Percentiles rank a stretch among this genome's conserved stretches.
Conservation (phyloP, 1,284 basidiomycete species). For the Pascua sp. region DNA sequence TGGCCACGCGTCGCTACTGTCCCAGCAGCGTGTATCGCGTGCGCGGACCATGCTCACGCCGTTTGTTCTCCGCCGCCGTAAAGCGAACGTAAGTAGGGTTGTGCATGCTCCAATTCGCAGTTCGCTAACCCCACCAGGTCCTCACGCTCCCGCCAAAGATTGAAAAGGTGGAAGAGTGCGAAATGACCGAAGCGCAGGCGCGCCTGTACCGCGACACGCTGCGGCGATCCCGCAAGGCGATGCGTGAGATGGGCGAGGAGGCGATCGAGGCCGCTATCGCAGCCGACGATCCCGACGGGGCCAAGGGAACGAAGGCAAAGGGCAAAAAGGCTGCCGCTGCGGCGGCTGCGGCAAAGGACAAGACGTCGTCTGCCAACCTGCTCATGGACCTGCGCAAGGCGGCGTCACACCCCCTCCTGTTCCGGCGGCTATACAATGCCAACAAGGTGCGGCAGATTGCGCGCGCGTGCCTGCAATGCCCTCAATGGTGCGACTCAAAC, state of each 20-base stretch:
- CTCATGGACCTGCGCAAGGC: conserved; percentile 96
- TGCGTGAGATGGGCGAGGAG: conserved; percentile 67
- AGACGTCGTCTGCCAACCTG: conserved; percentile 62
- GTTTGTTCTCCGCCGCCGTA: conserved; percentile 91
- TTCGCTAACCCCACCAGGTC: conserved; percentile 60
- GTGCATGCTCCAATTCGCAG: background rate
- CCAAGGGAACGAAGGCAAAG: conserved; percentile 49
- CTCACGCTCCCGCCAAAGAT: conserved; percentile 86
- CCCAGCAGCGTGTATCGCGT: conserved; percentile 83
- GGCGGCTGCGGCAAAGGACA: conserved; percentile 62
- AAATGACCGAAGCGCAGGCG: conserved; percentile 79
- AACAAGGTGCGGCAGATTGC: conserved; percentile 70
- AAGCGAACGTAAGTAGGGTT: conserved; percentile 66
- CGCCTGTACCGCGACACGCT: conserved; percentile 82
- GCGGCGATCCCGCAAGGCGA: conserved; percentile 68
- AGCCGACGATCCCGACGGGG: conserved; percentile 34
- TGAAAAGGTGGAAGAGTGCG: conserved; percentile 89
- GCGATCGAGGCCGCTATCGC: conserved; percentile 36
- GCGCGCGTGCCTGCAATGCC: conserved; percentile 80
- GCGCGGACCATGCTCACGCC: conserved; percentile 99
- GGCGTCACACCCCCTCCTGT: conserved; percentile 92
- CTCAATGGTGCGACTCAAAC: conserved; percentile 72
- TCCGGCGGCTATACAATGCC: conserved; percentile 79
- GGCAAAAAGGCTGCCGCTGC: conserved; percentile 38
- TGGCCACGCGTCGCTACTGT: conserved; percentile 67